These are phyloP conservation scores for Leccinum obscurum DNA, from an alignment of 768 basidiomycete genomes.

Conservation along the genomic window DNA sequence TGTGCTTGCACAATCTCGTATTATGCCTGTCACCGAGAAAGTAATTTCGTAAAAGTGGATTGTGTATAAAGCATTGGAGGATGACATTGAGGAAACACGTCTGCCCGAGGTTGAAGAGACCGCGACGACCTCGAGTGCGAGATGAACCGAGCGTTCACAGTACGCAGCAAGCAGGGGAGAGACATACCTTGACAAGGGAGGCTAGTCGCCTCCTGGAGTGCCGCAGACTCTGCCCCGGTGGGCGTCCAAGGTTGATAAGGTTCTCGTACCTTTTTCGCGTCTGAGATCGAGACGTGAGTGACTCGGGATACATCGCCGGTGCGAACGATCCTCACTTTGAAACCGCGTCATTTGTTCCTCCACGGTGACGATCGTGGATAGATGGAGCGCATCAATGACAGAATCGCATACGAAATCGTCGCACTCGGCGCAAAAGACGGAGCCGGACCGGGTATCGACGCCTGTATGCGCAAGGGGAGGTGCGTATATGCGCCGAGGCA, in stretches of 20 bases:
- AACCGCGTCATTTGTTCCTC: constrained; percentile 67
- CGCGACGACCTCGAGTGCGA: constrained; percentile 61
- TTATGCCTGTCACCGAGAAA: constrained; percentile 93
- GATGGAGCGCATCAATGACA: constrained; percentile 46
- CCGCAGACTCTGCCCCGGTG: constrained; percentile 37
- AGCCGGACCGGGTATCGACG: constrained; percentile 72
- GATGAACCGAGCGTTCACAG: constrained; percentile 3
- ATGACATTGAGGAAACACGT: constrained; percentile 95
- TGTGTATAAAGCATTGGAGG: constrained; percentile 86
- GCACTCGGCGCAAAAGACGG: constrained; percentile 71
- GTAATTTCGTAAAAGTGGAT: constrained; percentile 85
- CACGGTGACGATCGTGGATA: constrained; percentile 45
- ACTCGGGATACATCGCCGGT: not conserved
- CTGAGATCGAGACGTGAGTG: constrained; percentile 20
- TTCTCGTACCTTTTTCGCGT: constrained; percentile 43
- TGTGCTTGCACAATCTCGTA: constrained; percentile 60
- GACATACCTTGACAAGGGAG: constrained; percentile 73
- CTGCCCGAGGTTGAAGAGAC: constrained; percentile 84
- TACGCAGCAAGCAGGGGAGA: not conserved
- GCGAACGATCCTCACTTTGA: constrained; percentile 34
- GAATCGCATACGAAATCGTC: constrained; percentile 72
- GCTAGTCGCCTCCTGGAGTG: constrained; percentile 48
- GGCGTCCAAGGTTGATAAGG: constrained; percentile 53
- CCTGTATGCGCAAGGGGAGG: constrained; percentile 42
- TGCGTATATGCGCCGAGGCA: not conserved